Conservation (phyloP, 441 rosid genomes). For the Corymbia calophylla region DNA sequence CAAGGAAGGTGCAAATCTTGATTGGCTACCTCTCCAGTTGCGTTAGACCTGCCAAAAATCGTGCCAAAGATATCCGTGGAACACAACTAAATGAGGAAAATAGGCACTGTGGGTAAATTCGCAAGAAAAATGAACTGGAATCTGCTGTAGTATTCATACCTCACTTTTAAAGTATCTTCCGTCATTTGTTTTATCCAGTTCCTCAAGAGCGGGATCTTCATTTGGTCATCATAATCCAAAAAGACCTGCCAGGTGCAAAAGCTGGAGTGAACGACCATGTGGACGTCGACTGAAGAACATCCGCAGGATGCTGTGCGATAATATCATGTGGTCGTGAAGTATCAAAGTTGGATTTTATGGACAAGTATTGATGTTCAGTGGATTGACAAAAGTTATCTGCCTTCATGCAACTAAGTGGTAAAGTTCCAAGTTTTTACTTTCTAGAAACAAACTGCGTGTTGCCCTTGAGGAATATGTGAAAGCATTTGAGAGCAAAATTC, state of each 20-base stretch:
- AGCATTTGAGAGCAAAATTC: neutral
- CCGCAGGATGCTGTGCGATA: neutral
- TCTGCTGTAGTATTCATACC: neutral
- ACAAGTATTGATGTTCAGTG: neutral
- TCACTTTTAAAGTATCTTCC: neutral
- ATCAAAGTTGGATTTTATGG: neutral
- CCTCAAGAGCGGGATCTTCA: neutral
- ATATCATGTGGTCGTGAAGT: neutral
- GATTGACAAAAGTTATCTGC: neutral
- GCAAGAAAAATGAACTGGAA: neutral
- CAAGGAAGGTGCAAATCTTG: neutral
- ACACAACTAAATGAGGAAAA: neutral
- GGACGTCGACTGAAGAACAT: neutral
- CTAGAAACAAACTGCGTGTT: neutral
- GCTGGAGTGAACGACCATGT: neutral
- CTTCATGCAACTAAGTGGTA: neutral
- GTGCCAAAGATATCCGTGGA: neutral
- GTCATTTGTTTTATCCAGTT: neutral
- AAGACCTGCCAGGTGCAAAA: neutral
- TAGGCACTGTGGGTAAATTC: neutral
- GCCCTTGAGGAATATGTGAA: neutral
- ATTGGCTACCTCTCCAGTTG: neutral
- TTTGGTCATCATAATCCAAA: neutral
- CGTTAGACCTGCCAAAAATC: neutral
- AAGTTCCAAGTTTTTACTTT: neutral